phyloP scores from a whole-genome alignment of 352 stramenopile species.

The Phytopythium mirpurense region DNA sequence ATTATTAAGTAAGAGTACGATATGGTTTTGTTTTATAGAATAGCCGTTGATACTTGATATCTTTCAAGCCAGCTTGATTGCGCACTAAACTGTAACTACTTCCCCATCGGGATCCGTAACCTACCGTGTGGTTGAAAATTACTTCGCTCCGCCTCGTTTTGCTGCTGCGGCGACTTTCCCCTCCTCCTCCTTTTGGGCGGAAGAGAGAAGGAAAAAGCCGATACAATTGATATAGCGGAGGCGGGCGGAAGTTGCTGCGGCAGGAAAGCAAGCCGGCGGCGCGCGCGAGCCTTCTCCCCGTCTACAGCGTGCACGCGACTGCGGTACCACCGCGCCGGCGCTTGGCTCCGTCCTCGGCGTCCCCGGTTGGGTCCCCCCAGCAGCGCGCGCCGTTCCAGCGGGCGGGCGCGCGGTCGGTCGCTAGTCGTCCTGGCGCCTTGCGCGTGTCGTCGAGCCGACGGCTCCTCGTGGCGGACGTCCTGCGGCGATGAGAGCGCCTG shows the following conservation, averaged over 20 bases:
- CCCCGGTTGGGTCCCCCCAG: too few relatives aligned
- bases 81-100: too few relatives aligned
- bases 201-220: not conserved
- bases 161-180: not conserved
- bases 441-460: not conserved
- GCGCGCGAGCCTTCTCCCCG: not conserved
- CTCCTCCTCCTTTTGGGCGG: not conserved
- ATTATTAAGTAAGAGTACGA: too few relatives aligned
- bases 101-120: too few relatives aligned
- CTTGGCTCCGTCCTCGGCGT: too few relatives aligned
- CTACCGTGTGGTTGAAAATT: not conserved
- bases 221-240: constrained; percentile 2
- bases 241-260: not conserved
- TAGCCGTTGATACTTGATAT: too few relatives aligned
- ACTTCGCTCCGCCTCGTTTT: not conserved
- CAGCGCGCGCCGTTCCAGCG: not conserved
- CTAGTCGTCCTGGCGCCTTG: not conserved
- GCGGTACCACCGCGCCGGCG: not conserved
- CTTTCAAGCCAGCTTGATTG: too few relatives aligned
- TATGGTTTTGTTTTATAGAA: too few relatives aligned
- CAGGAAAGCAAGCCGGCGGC: not conserved
- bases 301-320: not conserved
- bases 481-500: not conserved
- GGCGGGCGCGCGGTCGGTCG: not conserved
- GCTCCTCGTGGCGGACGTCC: too few relatives aligned